phyloP scores from a whole-genome alignment of 2,329 filamentous ascomycete species.

The Ascocoryne sarcoides region DNA sequence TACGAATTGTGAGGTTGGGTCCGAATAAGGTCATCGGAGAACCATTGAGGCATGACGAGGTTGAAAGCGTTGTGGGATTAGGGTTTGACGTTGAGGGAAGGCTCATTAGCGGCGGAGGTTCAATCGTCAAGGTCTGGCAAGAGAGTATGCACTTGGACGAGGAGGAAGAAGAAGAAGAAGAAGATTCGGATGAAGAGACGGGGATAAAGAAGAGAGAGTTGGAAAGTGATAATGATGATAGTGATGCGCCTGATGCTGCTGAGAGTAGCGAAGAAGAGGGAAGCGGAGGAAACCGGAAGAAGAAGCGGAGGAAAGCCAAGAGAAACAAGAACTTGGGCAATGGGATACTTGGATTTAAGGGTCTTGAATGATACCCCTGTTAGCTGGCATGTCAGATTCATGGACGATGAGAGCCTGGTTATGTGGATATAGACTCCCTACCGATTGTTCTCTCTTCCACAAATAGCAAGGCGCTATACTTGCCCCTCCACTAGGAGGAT shows the following conservation, averaged over 20 bases:
- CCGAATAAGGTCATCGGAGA: slow-evolving; percentile 62
- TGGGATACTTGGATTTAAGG: slow-evolving; percentile 27
- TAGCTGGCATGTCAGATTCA: too few relatives aligned
- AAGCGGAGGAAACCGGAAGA: slow-evolving; percentile 15
- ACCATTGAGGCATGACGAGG: slow-evolving; percentile 62
- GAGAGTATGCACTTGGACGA: slow-evolving; percentile 52
- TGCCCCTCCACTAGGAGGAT: too few relatives aligned
- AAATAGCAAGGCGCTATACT: too few relatives aligned
- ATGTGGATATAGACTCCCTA: too few relatives aligned
- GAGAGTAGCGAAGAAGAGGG: slow-evolving; percentile 21
- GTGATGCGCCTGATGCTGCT: slow-evolving; percentile 12
- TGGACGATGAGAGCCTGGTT: too few relatives aligned
- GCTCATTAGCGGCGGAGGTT: slow-evolving; percentile 83
- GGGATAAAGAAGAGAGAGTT: slow-evolving; percentile 23
- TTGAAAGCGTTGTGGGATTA: slow-evolving; percentile 75
- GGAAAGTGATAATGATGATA: slow-evolving; percentile 20
- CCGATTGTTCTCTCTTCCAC: too few relatives aligned
- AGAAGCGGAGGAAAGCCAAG: slow-evolving; percentile 26
- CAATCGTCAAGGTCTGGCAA: slow-evolving; percentile 82
- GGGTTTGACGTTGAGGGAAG: slow-evolving; percentile 78
- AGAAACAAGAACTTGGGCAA: slow-evolving; percentile 24
- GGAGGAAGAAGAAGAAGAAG: slow-evolving; percentile 37
- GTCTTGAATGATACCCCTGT: slow-evolving; percentile 20
- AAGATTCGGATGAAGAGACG: slow-evolving; percentile 39
- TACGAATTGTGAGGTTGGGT: slow-evolving; percentile 70